A percentile compares a stretch with the other conserved stretches of the same genome.
These are phyloP conservation scores for Parastagonospora nodorum DNA, from an alignment of 2,329 filamentous ascomycete species.

Conservation along the genomic window DNA sequence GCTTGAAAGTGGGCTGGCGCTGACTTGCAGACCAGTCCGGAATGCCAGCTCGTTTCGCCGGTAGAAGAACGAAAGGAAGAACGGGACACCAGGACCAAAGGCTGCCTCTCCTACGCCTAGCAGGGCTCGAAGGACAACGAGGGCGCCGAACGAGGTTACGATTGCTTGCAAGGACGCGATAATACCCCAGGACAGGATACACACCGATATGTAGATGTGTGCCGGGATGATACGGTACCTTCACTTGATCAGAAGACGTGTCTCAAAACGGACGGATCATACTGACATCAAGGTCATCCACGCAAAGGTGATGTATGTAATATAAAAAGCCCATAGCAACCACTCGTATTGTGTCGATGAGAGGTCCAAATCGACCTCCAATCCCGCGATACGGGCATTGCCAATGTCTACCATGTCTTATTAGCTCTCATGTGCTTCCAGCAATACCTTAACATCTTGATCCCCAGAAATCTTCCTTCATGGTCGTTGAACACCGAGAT, in stretches of 20 bases:
- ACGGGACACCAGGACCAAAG: constrained; percentile 67
- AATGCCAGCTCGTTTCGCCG: constrained; percentile 76
- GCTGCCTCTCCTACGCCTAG: constrained; percentile 66
- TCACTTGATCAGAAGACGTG: not conserved
- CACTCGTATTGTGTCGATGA: constrained; percentile 63
- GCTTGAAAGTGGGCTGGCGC: constrained; percentile 67
- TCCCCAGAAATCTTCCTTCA: not conserved
- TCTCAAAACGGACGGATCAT: not conserved
- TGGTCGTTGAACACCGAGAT: constrained; percentile 5
- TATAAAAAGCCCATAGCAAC: constrained; percentile 67
- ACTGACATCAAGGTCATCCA: constrained; percentile 66
- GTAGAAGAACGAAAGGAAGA: constrained; percentile 69
- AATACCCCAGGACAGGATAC: constrained; percentile 80
- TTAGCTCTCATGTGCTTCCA: constrained; percentile 7
- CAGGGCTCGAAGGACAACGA: constrained; percentile 65
- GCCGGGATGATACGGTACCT: constrained; percentile 63
- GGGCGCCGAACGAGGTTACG: constrained; percentile 54
- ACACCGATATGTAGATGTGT: constrained; percentile 64
- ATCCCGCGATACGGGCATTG: constrained; percentile 66
- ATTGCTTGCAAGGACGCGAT: constrained; percentile 72
- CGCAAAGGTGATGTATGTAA: constrained; percentile 67
- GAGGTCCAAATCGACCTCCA: constrained; percentile 60
- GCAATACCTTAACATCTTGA: not conserved
- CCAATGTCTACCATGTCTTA: constrained; percentile 56
- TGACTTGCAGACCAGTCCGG: constrained; percentile 84